A percentile compares a stretch with the other conserved stretches of the same genome.
These are phyloP conservation scores for Mesotaenium endlicherianum DNA, from an alignment of 139 green algal species.

Conservation along the genomic window DNA sequence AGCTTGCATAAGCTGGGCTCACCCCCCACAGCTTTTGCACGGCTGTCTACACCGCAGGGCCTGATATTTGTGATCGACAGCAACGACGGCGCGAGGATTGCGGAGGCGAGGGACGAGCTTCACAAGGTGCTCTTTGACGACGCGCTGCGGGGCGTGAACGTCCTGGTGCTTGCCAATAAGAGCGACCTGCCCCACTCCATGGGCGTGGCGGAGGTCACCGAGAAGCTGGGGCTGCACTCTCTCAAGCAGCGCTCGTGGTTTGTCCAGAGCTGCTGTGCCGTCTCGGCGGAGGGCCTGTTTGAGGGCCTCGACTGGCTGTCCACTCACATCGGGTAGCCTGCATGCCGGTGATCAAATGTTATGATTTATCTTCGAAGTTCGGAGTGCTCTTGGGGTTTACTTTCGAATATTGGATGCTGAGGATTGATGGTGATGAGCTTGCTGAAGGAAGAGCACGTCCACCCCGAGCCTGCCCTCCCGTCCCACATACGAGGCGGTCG, in stretches of 20 bases:
- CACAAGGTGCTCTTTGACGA: slow-evolving; percentile 95
- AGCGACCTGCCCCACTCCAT: slow-evolving; percentile 97
- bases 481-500: no score
- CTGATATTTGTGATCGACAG: slow-evolving; percentile 98
- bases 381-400: neutral
- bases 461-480: no score
- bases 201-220: slow-evolving; percentile 94
- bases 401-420: no score
- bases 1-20: no score
- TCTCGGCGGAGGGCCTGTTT: slow-evolving; percentile 90
- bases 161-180: slow-evolving; percentile 98
- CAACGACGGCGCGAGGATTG: slow-evolving; percentile 89
- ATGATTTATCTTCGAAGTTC: neutral
- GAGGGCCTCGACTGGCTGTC: slow-evolving; percentile 95
- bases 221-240: slow-evolving; percentile 92
- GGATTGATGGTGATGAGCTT: no score
- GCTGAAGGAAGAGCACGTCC: no score
- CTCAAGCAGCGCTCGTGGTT: slow-evolving; percentile 86
- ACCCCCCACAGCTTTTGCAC: no score
- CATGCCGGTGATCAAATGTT: neutral
- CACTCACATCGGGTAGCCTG: slow-evolving; percentile 22
- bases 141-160: slow-evolving; percentile 82
- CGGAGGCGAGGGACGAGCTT: slow-evolving; percentile 93
- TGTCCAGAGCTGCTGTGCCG: slow-evolving; percentile 93
- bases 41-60: no score